Evolutionary conservation across 2,329 filamentous ascomycete species (phyloP), one percentile per base, ranked within the genome.

Genomic region (Talaromyces sp.): DNA sequence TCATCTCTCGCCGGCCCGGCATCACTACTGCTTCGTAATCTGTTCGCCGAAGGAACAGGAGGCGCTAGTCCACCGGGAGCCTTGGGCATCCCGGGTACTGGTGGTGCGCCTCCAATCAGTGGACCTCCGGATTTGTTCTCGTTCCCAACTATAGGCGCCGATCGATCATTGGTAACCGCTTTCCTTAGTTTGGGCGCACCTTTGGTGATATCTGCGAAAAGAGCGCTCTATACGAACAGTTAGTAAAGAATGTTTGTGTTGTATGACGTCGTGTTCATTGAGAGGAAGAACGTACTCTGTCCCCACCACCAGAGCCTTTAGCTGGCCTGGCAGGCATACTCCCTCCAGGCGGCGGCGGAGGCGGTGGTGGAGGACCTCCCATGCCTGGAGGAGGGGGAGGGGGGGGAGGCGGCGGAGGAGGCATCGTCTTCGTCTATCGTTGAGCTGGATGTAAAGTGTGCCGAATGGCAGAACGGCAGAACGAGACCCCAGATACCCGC

Each of bases 121-220:
- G 86, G 83, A 66, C 85, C 87, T 37, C 83, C 85, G 13, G 85
- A 84, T 37, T 83, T 82, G 35, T 37, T 62, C 59, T 82, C 83
- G 63, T 85, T 87, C 66, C 79, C 85, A 64, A 97, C 77, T 60
- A 85, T 72, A 0, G 94, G 94, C 8, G 92, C 92, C 24, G 93
- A 97, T 77, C 94, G 89, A 78, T 98, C 94, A 79, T 98, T 97
- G 70, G 93, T 91, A 64, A 92, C 89, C 37, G 92, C 84, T 78
- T 97, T 97, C 79, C 90, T 97, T 66, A 98, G 84, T 67, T 83
- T 81, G 16, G 64, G 64, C 70, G 81, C 84, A 69, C 94, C 95
- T 78, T 96, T 96, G 70, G 83, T 82, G 71, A 99, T 99, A 78
- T 98, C 94, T 73, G 87, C 85, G 52, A 98, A 86, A 41, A 99